Evolutionary conservation across 768 basidiomycete genomes (phyloP), one percentile per base, ranked within the genome.

Genomic region (Tylopilus sp.): DNA sequence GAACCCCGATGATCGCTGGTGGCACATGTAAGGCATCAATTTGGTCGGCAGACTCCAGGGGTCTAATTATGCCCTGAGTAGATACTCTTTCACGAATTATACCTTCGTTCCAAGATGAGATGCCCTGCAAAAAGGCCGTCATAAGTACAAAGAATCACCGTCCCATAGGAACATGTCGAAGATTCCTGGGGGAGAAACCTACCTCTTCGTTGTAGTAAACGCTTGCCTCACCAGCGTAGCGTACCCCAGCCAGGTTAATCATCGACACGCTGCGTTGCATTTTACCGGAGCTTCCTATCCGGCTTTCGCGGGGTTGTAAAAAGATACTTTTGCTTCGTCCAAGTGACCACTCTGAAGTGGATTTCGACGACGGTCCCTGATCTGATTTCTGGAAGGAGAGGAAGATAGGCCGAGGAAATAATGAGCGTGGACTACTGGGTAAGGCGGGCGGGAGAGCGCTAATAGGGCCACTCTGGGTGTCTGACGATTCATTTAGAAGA

Each of bases 1-100:
- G 72, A 25, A 74, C 74, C 6, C 93, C 94, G 26, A 98, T 76
- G 41, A 81, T 73, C 36, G 87, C 83, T 1, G 72, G 63, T 0
- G 89, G 81, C 16, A 95, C 70, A 28, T 75, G 75, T 52, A 95
- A 75, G 5, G 85, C 89, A 14, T 73, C 71, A 1, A 98, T 74
- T 45, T 89, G 83, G 14, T 68, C 63, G 59, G 85, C 82, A 0
- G 85, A 73, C 58, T 98, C 95, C 31, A 99, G 72, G 0, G 88
- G 77, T 17, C 94, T 82, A n/a, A 92, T 74, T n/a, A 85, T 68
- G 8, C 97, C 97, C 11, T 78, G 79, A 1, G 85, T 89, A 2
- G 88, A 86, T 25, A 98, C 84, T 19, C 97, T 81, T 70, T 98
- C 96, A 31, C 96, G 83, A 50, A 98, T 90, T 85, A 98, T 97